Conservation (phyloP, 73 alveolate genomes). For the Tetrahymena malaccensis region DNA sequence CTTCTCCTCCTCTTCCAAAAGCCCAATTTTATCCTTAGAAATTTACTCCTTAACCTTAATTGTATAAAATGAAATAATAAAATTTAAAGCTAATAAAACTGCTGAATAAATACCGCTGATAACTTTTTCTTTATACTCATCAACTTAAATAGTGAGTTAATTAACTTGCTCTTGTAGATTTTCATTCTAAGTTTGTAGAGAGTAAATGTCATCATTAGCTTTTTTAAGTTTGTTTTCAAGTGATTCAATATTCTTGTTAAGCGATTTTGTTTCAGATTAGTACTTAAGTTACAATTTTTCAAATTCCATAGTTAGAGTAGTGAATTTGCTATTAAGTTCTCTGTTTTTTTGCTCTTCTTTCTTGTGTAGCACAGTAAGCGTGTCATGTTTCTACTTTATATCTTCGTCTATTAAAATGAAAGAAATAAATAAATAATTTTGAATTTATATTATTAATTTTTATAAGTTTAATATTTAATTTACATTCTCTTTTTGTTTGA, state of each 20-base stretch:
- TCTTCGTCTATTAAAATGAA: not conserved
- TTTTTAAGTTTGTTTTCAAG: not conserved
- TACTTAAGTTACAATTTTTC: not conserved
- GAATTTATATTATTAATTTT: not conserved
- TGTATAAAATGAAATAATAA: not conserved
- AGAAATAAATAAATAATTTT: not conserved
- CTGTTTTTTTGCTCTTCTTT: not conserved
- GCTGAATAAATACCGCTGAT: not conserved
- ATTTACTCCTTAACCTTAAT: not conserved
- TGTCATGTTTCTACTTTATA: not conserved
- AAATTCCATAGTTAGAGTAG: not conserved
- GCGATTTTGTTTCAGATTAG: not conserved
- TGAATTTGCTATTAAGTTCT: not conserved
- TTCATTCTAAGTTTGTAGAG: not conserved
- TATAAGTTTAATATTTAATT: not conserved
- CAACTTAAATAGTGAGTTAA: not conserved
- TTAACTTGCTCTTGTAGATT: not conserved
- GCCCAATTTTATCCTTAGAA: not conserved
- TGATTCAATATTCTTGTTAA: not conserved
- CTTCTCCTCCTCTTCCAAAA: not conserved
- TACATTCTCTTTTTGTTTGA: not conserved
- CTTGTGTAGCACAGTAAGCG: not conserved
- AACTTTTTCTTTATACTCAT: not conserved
- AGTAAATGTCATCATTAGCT: not conserved
- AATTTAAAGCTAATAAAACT: not conserved